A percentile compares a stretch with the other conserved stretches of the same genome.
Evolutionary conservation across 2,329 filamentous ascomycete species (phyloP).

Genomic region (Curvularia eragrostidis): DNA sequence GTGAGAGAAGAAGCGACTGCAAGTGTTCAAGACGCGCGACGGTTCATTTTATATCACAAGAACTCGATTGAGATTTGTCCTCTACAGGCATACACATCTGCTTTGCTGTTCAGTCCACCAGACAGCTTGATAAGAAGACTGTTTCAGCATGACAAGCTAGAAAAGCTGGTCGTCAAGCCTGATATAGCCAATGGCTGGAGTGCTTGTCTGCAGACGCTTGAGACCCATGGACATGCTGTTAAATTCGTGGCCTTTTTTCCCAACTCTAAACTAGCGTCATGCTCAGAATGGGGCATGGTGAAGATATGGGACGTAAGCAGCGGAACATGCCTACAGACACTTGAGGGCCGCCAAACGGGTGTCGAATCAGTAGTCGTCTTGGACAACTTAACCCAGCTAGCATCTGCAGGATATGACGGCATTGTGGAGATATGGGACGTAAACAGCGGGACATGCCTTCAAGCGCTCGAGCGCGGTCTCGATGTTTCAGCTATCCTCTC

Average conservation of each 20-base stretch:
- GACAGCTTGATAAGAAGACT: not conserved
- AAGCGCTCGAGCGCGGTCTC: constrained; percentile 18
- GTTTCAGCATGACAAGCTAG: not conserved
- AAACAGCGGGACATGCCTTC: constrained; percentile 8
- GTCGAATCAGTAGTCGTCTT: not conserved
- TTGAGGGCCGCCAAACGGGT: not conserved
- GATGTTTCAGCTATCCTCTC: constrained; percentile 20
- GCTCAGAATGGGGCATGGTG: too few relatives aligned
- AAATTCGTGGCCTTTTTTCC: not conserved
- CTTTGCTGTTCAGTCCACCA: not conserved
- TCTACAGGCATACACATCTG: constrained; percentile 11
- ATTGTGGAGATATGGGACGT: not conserved
- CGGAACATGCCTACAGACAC: not conserved
- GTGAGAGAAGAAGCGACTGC: not conserved
- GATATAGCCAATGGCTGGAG: not conserved
- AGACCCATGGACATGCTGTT: not conserved
- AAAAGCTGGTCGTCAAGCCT: not conserved
- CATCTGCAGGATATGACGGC: not conserved
- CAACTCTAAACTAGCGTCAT: not conserved
- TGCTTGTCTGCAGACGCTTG: constrained; percentile 5
- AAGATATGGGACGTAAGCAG: constrained; percentile 2
- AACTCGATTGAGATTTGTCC: constrained; percentile 19
- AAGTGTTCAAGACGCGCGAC: constrained; percentile 17
- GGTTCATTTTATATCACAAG: constrained; percentile 29
- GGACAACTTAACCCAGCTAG: not conserved